A percentile compares a stretch with the other conserved stretches of the same genome.
Conservation (phyloP, 73 alveolate species). For the Paramecium primaurelia region DNA sequence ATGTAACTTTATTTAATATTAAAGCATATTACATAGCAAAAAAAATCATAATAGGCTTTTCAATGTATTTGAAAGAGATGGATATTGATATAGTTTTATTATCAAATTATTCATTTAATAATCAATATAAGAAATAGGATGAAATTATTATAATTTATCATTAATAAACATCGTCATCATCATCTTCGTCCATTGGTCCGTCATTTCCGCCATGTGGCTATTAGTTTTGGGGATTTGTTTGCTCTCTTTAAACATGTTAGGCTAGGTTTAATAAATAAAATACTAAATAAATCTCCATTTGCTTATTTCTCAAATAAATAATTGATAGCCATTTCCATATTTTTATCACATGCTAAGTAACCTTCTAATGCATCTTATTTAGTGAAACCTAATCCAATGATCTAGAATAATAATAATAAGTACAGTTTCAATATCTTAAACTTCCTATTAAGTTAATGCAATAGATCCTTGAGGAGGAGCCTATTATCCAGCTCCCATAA, state of each 20-base stretch:
- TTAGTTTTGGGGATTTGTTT: background rate
- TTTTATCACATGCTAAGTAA: slow-evolving; percentile 56
- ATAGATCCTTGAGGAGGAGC: slow-evolving; percentile 11
- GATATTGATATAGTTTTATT: no score
- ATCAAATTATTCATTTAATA: no score
- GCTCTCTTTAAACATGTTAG: slow-evolving; percentile 7
- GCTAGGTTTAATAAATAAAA: background rate
- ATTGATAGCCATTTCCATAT: slow-evolving; percentile 50
- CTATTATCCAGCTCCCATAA: slow-evolving; percentile 22
- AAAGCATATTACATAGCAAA: no score
- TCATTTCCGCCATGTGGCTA: background rate
- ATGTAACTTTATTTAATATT: no score
- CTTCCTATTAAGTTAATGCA: slow-evolving; percentile 29
- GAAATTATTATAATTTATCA: background rate
- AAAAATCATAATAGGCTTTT: no score
- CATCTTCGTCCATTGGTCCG: background rate
- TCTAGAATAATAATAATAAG: background rate
- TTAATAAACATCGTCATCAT: background rate
- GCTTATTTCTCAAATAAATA: slow-evolving; percentile 48
- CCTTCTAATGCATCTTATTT: slow-evolving; percentile 58
- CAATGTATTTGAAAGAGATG: no score
- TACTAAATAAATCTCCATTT: slow-evolving; percentile 54
- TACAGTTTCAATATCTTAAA: slow-evolving; percentile 25
- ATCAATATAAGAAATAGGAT: no score
- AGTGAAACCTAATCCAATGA: slow-evolving; percentile 48